Evolutionary conservation across 164 flowering plant species (phyloP), one percentile per base, ranked within the genome.

Genomic region (Saururus chinensis): DNA sequence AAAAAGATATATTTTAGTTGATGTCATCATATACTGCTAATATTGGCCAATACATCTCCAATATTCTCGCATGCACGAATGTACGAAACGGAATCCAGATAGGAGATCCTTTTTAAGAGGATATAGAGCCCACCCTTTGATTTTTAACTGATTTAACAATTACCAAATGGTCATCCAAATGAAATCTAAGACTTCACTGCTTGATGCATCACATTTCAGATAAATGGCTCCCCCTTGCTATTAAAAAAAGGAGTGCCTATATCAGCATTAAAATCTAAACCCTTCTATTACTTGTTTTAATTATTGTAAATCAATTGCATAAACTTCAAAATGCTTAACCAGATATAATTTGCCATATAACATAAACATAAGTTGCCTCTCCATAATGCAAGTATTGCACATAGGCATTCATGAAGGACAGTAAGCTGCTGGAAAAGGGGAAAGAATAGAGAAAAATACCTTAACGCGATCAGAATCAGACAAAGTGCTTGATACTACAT

Each of bases 381-480:
- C 11, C 26, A 64, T n/a, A 30, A 51, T 59, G 37, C 0, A 53
- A 53, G 22, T 23, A 53, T n/a, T 19, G 25, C 56, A 53, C 24
- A 53, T 10, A 53, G 4, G 22, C 20, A 53, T 53, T 10, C 56
- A 53, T 23, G 56, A 53, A 12, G 56, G 13, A 12, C 14, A 12
- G 17, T 12, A 45, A 8, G 14, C 11, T 12, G 14, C 14, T 45
- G 37, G 37, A 45, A 2, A 45, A 58, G 20, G 14, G 25, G 40
- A 58, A 26, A 4, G 20, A 8, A 53, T 19, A 37, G n/a, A 7
- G 60, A 57, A 13, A 9, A 71, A 59, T 22, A 87, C 99, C 96
- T 88, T 95, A 0, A 91, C 84, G 40, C 93, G 90, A 64, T 95
- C 97, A 75, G 92, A 73, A 81, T 91, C 97, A 63, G 92, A 82